A percentile compares a stretch with the other conserved stretches of the same genome.
phyloP scores from a whole-genome alignment of 345 rosid genomes.

The Acer yangbiense region DNA sequence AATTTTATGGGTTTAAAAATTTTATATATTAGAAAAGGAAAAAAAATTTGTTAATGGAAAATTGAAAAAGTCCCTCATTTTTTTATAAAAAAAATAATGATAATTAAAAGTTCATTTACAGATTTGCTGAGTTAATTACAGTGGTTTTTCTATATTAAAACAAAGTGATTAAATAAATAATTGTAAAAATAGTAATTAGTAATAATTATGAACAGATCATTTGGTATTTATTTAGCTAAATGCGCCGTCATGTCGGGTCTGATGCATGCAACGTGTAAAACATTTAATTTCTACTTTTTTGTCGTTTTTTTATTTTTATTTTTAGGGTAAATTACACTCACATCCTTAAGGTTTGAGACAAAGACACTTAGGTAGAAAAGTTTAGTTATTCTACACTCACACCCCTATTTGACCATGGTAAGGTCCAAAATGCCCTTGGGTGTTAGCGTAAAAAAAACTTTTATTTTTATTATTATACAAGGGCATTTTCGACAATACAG shows the following conservation, averaged over 20 bases:
- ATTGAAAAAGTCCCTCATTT: background rate
- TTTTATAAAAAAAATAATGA: too few relatives aligned
- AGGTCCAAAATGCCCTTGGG: too few relatives aligned
- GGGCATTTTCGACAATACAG: too few relatives aligned
- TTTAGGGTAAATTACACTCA: background rate
- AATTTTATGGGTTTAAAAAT: background rate
- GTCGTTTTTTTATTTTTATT: background rate
- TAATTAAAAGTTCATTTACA: too few relatives aligned
- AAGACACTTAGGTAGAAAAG: too few relatives aligned
- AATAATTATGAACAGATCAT: background rate
- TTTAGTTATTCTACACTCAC: too few relatives aligned
- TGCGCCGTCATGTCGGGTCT: constrained; percentile 16
- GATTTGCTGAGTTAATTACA: background rate
- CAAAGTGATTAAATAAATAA: too few relatives aligned
- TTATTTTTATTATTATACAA: too few relatives aligned
- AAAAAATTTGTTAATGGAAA: background rate
- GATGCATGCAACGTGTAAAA: background rate
- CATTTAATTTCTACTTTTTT: background rate
- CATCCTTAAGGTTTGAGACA: too few relatives aligned
- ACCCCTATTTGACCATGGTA: too few relatives aligned
- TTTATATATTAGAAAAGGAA: background rate
- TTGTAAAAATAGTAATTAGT: too few relatives aligned
- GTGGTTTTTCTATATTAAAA: background rate
- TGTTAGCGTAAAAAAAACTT: too few relatives aligned
- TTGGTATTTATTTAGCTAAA: background rate